A percentile compares a stretch with the other conserved stretches of the same genome.
phyloP scores from a whole-genome alignment of 352 stramenopile genomes.

The Pythium volutum region DNA sequence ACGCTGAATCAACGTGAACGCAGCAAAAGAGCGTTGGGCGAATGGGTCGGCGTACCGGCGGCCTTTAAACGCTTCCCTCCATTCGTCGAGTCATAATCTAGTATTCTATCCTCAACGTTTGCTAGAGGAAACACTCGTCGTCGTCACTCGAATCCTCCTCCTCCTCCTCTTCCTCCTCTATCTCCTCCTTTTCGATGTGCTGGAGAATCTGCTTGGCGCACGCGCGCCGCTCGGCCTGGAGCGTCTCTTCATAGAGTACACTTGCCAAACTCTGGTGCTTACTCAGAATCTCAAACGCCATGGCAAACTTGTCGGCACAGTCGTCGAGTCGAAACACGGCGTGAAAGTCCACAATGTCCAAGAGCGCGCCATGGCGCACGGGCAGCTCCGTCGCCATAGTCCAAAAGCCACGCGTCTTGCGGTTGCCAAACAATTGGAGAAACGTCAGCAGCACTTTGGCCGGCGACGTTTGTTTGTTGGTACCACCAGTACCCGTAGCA shows the following conservation, averaged over 20 bases:
- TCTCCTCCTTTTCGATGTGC: conserved; percentile 13
- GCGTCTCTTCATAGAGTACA: conserved; percentile 60
- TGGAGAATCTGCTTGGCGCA: conserved; percentile 31
- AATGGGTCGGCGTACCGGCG: conserved; percentile 35
- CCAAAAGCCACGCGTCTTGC: conserved; percentile 45
- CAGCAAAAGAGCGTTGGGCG: conserved; percentile 20
- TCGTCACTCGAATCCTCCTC: conserved; percentile 10
- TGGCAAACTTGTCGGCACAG: conserved; percentile 65
- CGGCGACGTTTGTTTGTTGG: too few relatives aligned
- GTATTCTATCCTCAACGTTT: background rate
- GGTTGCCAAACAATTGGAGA: conserved; percentile 70
- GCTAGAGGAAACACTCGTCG: conserved; percentile 5
- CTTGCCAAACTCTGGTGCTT: conserved; percentile 44
- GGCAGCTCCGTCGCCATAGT: conserved; percentile 41
- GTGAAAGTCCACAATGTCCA: conserved; percentile 49
- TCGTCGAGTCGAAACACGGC: conserved; percentile 65
- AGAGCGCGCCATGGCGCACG: conserved; percentile 30
- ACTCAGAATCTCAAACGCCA: conserved; percentile 56
- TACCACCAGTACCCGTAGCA: too few relatives aligned
- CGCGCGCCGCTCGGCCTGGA: conserved; percentile 30
- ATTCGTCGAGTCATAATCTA: background rate
- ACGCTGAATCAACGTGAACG: background rate
- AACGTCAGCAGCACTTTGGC: conserved; percentile 46
- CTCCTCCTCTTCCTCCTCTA: background rate
- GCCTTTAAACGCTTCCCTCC: conserved; percentile 20